Percentiles rank a stretch among this genome's conserved stretches.
These are phyloP conservation scores for Hanseniaspora valbyensis DNA, from an alignment of 805 yeast species.

Conservation along the genomic window DNA sequence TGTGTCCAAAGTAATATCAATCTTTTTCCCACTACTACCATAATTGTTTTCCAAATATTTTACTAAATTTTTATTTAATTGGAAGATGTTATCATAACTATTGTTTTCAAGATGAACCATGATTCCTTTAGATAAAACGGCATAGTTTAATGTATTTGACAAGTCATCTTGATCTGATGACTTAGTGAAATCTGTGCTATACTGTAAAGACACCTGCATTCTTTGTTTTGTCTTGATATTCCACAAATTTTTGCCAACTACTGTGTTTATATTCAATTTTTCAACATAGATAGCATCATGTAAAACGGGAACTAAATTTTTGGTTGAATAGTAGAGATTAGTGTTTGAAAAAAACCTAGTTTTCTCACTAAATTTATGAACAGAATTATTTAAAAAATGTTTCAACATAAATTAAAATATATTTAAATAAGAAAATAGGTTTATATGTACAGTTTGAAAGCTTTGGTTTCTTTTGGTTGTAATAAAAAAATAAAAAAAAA, in stretches of 20 bases:
- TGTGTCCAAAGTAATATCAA: conserved; percentile 35
- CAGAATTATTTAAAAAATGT: conserved; percentile 4
- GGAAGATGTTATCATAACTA: background rate
- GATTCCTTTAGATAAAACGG: conserved; percentile 64
- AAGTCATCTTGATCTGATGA: conserved; percentile 80
- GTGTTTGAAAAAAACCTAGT: background rate
- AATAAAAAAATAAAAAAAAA: too few relatives aligned
- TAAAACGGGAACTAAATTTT: background rate
- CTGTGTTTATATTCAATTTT: conserved; percentile 49
- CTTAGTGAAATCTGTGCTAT: conserved; percentile 54
- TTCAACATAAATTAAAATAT: too few relatives aligned
- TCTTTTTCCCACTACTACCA: conserved; percentile 32
- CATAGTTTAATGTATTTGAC: conserved; percentile 75
- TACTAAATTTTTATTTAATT: conserved; percentile 35
- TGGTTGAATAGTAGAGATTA: conserved; percentile 13
- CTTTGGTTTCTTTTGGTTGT: too few relatives aligned
- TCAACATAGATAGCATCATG: conserved; percentile 33
- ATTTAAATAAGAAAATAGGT: too few relatives aligned
- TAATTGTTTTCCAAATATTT: conserved; percentile 30
- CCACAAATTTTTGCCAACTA: conserved; percentile 70
- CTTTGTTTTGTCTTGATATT: conserved; percentile 56
- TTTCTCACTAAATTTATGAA: conserved; percentile 14
- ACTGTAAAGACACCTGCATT: conserved; percentile 44
- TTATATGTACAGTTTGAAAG: too few relatives aligned
- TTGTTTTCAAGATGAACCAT: conserved; percentile 26